Conservation (phyloP, 495 filamentous ascomycete species). For the Astrothelium subdiscretum region DNA sequence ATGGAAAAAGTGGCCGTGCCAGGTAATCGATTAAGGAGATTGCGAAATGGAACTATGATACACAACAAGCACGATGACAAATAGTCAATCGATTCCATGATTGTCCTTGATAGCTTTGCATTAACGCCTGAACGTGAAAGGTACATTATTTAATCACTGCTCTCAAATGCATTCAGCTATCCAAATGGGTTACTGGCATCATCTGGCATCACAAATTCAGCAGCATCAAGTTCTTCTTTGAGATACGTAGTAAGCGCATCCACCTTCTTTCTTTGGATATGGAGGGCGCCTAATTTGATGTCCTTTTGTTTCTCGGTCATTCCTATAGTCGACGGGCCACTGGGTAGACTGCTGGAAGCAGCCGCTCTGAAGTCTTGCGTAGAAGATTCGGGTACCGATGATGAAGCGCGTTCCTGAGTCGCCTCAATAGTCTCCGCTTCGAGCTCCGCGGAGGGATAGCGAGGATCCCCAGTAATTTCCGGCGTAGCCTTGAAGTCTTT, state of each 20-base stretch:
- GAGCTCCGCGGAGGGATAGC: slow-evolving; percentile 18
- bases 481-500: slow-evolving; percentile 21
- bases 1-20: too few relatives aligned
- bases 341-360: slow-evolving; percentile 5
- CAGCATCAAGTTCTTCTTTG: slow-evolving; percentile 20
- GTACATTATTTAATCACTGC: background rate
- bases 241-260: slow-evolving; percentile 27
- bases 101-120: background rate
- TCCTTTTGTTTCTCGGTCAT: slow-evolving; percentile 19
- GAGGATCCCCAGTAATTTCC: slow-evolving; percentile 21
- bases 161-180: background rate
- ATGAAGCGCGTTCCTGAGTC: slow-evolving; percentile 5
- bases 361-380: background rate
- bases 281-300: slow-evolving; percentile 20
- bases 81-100: too few relatives aligned
- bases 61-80: too few relatives aligned
- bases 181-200: slow-evolving; percentile 8
- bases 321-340: background rate
- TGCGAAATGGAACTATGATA: too few relatives aligned
- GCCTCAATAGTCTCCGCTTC: background rate
- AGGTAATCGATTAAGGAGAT: too few relatives aligned
- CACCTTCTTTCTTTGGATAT: slow-evolving; percentile 30
- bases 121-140: background rate
- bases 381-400: slow-evolving; percentile 6
- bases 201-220: slow-evolving; percentile 30